Percentiles rank a stretch among this genome's conserved stretches.
These are phyloP conservation scores for Trichophyton schoenleinii DNA, from an alignment of 2,329 filamentous ascomycete genomes.

Conservation along the genomic window DNA sequence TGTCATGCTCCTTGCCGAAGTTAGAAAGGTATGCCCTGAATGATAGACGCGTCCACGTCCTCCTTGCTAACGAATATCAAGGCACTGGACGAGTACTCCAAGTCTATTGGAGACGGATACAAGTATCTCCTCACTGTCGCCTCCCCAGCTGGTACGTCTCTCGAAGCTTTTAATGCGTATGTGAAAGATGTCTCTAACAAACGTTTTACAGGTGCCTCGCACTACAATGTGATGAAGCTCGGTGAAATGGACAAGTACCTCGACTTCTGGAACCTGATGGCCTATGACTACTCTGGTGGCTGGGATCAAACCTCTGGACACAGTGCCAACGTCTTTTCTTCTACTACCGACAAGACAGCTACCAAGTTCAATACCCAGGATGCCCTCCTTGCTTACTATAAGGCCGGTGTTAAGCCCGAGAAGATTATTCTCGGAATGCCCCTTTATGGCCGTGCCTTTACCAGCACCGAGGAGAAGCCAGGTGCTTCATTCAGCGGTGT, in stretches of 20 bases:
- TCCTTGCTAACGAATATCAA: slow-evolving; percentile 9
- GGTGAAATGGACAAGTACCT: slow-evolving; percentile 36
- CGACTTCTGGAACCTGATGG: slow-evolving; percentile 54
- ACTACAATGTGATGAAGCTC: slow-evolving; percentile 35
- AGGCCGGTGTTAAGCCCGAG: slow-evolving; percentile 47
- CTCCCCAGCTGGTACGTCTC: slow-evolving; percentile 29
- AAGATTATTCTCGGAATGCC: slow-evolving; percentile 90
- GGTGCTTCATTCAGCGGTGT: slow-evolving; percentile 51
- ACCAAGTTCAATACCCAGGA: slow-evolving; percentile 69
- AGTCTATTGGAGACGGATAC: slow-evolving; percentile 25
- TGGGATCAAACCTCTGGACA: slow-evolving; percentile 66
- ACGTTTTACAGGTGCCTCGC: slow-evolving; percentile 23
- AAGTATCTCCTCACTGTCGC: slow-evolving; percentile 38
- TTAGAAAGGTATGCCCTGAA: slow-evolving; percentile 19
- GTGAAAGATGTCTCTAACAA: background rate
- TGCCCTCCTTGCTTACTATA: slow-evolving; percentile 59
- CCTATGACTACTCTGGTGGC: slow-evolving; percentile 75
- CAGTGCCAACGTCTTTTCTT: slow-evolving; percentile 64
- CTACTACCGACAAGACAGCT: slow-evolving; percentile 41
- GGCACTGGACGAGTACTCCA: slow-evolving; percentile 33
- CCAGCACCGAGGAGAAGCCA: slow-evolving; percentile 62
- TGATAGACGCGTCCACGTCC: background rate
- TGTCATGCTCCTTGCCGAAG: slow-evolving; percentile 24
- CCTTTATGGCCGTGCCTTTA: slow-evolving; percentile 77
- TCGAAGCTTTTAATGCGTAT: background rate